Percentiles rank a stretch among this genome's conserved stretches.
Evolutionary conservation across 345 rosid genomes (phyloP).

Genomic region (Euclidium syriacum): DNA sequence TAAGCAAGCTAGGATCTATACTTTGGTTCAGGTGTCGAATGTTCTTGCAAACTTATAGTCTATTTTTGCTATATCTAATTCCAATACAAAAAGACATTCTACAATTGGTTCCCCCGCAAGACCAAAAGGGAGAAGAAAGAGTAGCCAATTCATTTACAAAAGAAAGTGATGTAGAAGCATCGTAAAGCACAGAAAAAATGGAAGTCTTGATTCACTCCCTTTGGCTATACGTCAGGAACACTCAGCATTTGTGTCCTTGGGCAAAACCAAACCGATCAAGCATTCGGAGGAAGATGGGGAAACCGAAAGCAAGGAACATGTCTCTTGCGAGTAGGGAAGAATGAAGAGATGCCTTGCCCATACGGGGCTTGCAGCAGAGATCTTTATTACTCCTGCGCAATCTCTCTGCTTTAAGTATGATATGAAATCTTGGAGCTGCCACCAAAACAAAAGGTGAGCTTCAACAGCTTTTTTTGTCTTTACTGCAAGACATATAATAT

Average conservation of each 20-base stretch:
- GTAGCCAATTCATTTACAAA: constrained; percentile 6
- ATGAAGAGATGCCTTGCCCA: constrained; percentile 96
- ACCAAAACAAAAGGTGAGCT: background rate
- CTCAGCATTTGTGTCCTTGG: constrained; percentile 69
- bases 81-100: too few relatives aligned
- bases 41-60: too few relatives aligned
- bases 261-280: constrained; percentile 79
- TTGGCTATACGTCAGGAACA: constrained; percentile 24
- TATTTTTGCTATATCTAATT: too few relatives aligned
- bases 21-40: too few relatives aligned
- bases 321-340: constrained; percentile 70
- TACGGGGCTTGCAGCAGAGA: constrained; percentile 64
- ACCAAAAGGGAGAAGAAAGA: background rate
- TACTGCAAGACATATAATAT: too few relatives aligned
- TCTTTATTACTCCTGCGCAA: constrained; percentile 95
- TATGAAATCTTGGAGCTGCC: constrained; percentile 88
- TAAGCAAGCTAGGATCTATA: too few relatives aligned
- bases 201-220: background rate
- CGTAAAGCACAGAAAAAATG: constrained; percentile 1
- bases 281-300: constrained; percentile 45
- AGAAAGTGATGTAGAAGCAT: constrained; percentile 1
- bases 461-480: too few relatives aligned
- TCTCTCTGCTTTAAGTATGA: constrained; percentile 90
- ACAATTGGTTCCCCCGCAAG: constrained; percentile 5
- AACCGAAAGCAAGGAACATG: constrained; percentile 73